Conservation (phyloP, 257 asterid species). For the Lycium barbarum region DNA sequence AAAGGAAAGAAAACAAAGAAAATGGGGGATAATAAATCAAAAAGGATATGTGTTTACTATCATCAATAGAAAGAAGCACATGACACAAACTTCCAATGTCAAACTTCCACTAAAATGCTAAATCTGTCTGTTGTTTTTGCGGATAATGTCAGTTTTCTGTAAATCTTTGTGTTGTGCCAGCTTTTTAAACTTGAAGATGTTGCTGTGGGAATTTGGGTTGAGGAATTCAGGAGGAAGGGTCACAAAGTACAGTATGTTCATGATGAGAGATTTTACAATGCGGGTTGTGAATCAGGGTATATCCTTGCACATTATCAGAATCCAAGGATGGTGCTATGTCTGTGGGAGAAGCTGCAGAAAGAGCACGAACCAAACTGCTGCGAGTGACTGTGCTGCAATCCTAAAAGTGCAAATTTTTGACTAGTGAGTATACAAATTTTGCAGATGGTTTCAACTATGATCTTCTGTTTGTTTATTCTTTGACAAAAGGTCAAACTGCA, state of each 20-base stretch:
- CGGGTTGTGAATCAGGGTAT: conserved; percentile 79
- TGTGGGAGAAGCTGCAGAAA: conserved; percentile 90
- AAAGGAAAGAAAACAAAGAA: too few species aligned
- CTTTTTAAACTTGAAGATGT: conserved; percentile 94
- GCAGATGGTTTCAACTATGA: not conserved
- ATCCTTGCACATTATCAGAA: conserved; percentile 93
- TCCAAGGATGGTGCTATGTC: conserved; percentile 76
- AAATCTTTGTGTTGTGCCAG: conserved; percentile 40
- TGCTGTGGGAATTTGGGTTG: conserved; percentile 94
- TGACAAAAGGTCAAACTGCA: not conserved
- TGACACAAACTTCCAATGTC: not conserved
- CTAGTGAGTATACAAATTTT: not conserved
- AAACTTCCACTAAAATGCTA: conserved; percentile 5
- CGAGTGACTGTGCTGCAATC: conserved; percentile 42
- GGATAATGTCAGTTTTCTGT: not conserved
- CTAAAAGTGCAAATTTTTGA: not conserved
- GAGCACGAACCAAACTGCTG: conserved; percentile 78
- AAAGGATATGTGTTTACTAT: too few species aligned
- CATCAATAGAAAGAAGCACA: not conserved
- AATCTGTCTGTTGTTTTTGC: not conserved
- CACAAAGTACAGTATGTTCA: conserved; percentile 53
- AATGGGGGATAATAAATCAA: not conserved
- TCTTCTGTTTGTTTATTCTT: not conserved
- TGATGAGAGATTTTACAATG: conserved; percentile 70
- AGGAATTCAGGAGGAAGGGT: conserved; percentile 59